A percentile compares a stretch with the other conserved stretches of the same genome.
Evolutionary conservation across 768 basidiomycete species (phyloP).

Genomic region (Termitomyces bulborhizus): DNA sequence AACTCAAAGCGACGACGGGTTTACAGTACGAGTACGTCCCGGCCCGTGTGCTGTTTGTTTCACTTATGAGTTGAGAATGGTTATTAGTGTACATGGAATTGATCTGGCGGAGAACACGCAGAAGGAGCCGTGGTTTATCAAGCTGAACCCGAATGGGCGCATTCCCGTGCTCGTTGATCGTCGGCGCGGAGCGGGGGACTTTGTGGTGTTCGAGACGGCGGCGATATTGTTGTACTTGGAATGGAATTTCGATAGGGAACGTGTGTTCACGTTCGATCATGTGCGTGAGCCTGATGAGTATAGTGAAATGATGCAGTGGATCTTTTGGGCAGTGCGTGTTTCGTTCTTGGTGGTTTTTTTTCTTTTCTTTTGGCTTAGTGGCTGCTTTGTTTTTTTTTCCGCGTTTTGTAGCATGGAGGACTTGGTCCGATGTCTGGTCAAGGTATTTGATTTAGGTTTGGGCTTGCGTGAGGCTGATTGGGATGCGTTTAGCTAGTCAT

Average conservation of each 20-base stretch:
- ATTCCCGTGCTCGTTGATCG: conserved; percentile 30
- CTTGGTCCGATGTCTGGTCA: conserved; percentile 18
- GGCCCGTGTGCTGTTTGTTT: too few relatives aligned
- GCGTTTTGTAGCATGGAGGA: conserved; percentile 10
- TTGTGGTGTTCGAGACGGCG: conserved; percentile 34
- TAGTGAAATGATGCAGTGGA: conserved; percentile 39
- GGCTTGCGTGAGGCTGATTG: not conserved
- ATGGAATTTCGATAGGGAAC: conserved; percentile 36
- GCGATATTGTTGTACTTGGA: conserved; percentile 41
- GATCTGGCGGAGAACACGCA: conserved; percentile 15
- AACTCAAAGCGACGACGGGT: conserved; percentile 39
- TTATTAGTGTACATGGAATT: conserved; percentile 13
- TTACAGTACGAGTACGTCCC: conserved; percentile 30
- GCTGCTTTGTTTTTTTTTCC: not conserved
- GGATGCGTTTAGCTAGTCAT: conserved; percentile 5
- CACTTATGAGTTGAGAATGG: too few relatives aligned
- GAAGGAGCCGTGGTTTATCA: conserved; percentile 29
- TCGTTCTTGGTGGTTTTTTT: not conserved
- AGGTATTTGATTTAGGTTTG: not conserved
- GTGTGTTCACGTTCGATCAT: conserved; percentile 33
- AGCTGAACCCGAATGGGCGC: conserved; percentile 35
- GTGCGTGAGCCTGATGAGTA: conserved; percentile 22
- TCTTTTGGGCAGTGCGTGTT: conserved; percentile 30
- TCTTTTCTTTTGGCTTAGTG: not conserved
- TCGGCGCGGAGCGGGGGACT: conserved; percentile 21